Conservation (phyloP, 192 early-diverging fungal genomes). For the Podila horticola region DNA sequence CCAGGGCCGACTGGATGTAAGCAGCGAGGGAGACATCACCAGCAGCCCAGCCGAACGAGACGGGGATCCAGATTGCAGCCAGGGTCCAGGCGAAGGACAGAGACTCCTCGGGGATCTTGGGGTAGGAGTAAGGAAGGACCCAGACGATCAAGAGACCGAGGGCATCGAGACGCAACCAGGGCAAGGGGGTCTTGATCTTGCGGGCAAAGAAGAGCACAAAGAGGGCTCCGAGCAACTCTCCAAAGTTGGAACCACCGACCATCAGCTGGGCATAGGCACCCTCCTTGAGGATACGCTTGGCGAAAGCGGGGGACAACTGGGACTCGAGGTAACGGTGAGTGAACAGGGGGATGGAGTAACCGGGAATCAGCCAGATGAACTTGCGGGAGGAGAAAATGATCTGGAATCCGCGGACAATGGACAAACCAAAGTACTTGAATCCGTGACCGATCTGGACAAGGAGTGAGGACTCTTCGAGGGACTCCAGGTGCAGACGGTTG, state of each 20-base stretch:
- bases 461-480: slow-evolving; percentile 9
- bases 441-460: slow-evolving; percentile 40
- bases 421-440: slow-evolving; percentile 56
- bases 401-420: slow-evolving; percentile 53
- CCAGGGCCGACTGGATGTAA: slow-evolving; percentile 58
- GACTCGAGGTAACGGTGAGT: slow-evolving; percentile 69
- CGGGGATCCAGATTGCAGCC: slow-evolving; percentile 54
- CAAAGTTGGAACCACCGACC: slow-evolving; percentile 70
- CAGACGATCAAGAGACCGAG: slow-evolving; percentile 51
- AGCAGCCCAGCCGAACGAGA: slow-evolving; percentile 70
- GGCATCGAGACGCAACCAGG: slow-evolving; percentile 65
- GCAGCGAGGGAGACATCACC: slow-evolving; percentile 68
- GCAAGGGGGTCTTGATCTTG: slow-evolving; percentile 62
- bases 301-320: slow-evolving; percentile 58
- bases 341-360: slow-evolving; percentile 63
- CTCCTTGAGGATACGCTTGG: slow-evolving; percentile 54
- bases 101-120: slow-evolving; percentile 5
- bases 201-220: slow-evolving; percentile 61
- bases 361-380: slow-evolving; percentile 68
- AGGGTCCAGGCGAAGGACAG: slow-evolving; percentile 58
- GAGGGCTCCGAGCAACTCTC: slow-evolving; percentile 63
- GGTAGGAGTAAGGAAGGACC: slow-evolving; percentile 43
- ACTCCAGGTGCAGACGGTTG: slow-evolving; percentile 12
- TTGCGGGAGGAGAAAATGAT: slow-evolving; percentile 62
- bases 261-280: slow-evolving; percentile 58